phyloP scores from a whole-genome alignment of 805 yeast species.

The Wickerhamomyces tratensis region DNA sequence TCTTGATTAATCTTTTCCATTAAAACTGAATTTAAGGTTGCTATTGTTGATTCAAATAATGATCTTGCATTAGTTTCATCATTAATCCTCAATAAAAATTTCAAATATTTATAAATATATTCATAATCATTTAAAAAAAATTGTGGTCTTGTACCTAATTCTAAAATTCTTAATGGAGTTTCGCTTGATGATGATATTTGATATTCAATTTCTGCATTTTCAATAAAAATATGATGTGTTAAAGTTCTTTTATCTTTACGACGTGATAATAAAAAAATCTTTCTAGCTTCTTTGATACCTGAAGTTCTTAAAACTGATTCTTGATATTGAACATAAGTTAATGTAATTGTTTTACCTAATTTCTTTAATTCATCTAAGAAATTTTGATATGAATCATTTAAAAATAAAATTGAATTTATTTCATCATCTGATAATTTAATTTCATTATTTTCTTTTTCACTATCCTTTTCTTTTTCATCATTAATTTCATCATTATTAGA shows the following conservation, averaged over 20 bases:
- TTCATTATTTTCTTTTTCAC: slow-evolving; percentile 3
- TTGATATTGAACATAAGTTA: slow-evolving; percentile 62
- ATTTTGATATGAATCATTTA: slow-evolving; percentile 7
- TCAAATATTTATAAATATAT: slow-evolving; percentile 60
- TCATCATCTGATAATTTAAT: slow-evolving; percentile 11
- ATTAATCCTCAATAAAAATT: slow-evolving; percentile 58
- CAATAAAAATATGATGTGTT: slow-evolving; percentile 71
- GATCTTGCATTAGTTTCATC: slow-evolving; percentile 69
- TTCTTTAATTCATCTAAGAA: slow-evolving; percentile 11
- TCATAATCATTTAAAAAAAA: slow-evolving; percentile 42
- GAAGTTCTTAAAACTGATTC: slow-evolving; percentile 55
- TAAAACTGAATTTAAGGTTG: slow-evolving; percentile 24
- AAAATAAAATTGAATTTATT: slow-evolving; percentile 5
- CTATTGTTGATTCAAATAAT: slow-evolving; percentile 68
- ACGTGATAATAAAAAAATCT: slow-evolving; percentile 61
- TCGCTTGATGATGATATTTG: slow-evolving; percentile 48
- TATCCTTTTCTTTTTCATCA: slow-evolving; percentile 9
- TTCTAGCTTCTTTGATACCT: slow-evolving; percentile 67
- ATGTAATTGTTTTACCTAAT: slow-evolving; percentile 38
- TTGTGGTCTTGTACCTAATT: slow-evolving; percentile 55
- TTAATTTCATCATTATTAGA: slow-evolving; percentile 13
- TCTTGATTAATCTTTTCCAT: slow-evolving; percentile 2
- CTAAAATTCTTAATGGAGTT: slow-evolving; percentile 69
- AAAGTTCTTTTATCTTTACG: slow-evolving; percentile 39
- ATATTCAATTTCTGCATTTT: slow-evolving; percentile 74